Evolutionary conservation across 1,284 basidiomycete species (phyloP).

Genomic region (Irpex rosettiformis): DNA sequence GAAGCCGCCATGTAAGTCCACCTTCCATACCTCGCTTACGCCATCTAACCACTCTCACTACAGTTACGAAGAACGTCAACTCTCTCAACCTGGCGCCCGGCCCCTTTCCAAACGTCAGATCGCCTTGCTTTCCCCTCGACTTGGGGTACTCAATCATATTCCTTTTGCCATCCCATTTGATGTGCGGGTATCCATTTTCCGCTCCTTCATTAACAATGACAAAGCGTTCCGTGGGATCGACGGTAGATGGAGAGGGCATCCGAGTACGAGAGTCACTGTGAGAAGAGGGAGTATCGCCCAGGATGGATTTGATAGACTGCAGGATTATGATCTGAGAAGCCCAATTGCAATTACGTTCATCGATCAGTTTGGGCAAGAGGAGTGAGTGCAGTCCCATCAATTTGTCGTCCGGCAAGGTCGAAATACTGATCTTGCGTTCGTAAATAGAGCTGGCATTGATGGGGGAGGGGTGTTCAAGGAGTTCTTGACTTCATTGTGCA

Average conservation of each 20-base stretch:
- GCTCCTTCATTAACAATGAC: constrained; percentile 76
- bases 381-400: constrained; percentile 45
- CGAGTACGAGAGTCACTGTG: constrained; percentile 54
- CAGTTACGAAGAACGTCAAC: constrained; percentile 58
- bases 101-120: constrained; percentile 66
- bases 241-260: constrained; percentile 13
- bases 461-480: constrained; percentile 99
- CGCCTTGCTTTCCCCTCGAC: constrained; percentile 75
- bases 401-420: constrained; percentile 2
- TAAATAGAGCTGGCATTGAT: constrained; percentile 79
- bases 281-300: constrained; percentile 76
- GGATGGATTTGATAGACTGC: constrained; percentile 84
- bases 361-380: constrained; percentile 83
- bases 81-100: constrained; percentile 35
- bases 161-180: constrained; percentile 97
- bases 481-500: constrained; percentile 88
- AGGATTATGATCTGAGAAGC: constrained; percentile 75
- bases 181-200: constrained; percentile 86
- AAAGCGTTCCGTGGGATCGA: constrained; percentile 24
- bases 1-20: constrained; percentile 79
- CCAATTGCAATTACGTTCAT: constrained; percentile 87
- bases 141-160: constrained; percentile 92
- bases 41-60: neutral
- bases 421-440: constrained; percentile 7
- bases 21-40: neutral